Percentiles rank a stretch among this genome's conserved stretches.
phyloP scores from a whole-genome alignment of 257 asterid genomes.

The Solanum bulbocastanum region DNA sequence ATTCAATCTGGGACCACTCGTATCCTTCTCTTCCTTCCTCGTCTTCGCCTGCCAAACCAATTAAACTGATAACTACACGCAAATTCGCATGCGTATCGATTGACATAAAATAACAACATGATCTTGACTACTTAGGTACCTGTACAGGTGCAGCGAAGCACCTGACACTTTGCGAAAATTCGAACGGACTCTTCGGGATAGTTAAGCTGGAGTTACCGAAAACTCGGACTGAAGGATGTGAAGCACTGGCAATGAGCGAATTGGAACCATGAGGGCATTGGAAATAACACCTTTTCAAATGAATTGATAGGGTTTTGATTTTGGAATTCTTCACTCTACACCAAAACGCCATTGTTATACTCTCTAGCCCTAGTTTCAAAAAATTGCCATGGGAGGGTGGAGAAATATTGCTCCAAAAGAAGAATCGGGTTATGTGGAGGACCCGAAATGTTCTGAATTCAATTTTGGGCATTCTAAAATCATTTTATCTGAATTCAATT shows the following conservation, averaged over 20 bases:
- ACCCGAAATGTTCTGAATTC: not conserved
- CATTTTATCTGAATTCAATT: no score
- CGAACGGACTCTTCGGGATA: slow-evolving; percentile 13
- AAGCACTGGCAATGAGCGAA: slow-evolving; percentile 9
- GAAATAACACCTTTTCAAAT: slow-evolving; percentile 21
- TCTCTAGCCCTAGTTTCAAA: not conserved
- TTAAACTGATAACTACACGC: not conserved
- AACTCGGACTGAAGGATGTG: slow-evolving; percentile 14
- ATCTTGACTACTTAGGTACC: slow-evolving; percentile 22
- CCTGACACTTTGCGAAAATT: slow-evolving; percentile 28
- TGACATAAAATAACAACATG: not conserved
- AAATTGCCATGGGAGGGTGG: not conserved
- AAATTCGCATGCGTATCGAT: not conserved
- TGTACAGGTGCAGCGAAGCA: slow-evolving; percentile 55
- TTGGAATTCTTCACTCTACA: slow-evolving; percentile 47
- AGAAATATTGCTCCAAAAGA: slow-evolving; percentile 7
- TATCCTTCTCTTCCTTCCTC: slow-evolving; percentile 40
- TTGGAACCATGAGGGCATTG: slow-evolving; percentile 10
- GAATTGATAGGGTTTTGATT: slow-evolving; percentile 15
- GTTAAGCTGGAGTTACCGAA: slow-evolving; percentile 4
- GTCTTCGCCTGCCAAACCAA: slow-evolving; percentile 19
- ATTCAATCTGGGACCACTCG: slow-evolving; percentile 51
- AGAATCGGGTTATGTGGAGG: not conserved
- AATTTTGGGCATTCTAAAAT: not conserved
- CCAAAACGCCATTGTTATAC: slow-evolving; percentile 45